phyloP scores from a whole-genome alignment of 2,329 filamentous ascomycete genomes.

The Aspergillus texensis region DNA sequence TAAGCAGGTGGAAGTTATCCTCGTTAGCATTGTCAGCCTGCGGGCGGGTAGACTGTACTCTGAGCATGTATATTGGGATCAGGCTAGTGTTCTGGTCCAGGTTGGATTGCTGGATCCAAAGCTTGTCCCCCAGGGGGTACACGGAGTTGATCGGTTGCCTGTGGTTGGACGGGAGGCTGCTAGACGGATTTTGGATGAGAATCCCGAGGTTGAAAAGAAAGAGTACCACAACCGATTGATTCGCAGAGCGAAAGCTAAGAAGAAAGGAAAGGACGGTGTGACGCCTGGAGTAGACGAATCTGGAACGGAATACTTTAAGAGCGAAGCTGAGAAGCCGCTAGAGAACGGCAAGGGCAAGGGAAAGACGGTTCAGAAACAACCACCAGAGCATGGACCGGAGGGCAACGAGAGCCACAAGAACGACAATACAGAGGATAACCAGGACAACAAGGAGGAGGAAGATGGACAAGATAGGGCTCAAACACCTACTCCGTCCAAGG shows the following conservation, averaged over 20 bases:
- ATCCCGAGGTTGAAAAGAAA: constrained; percentile 36
- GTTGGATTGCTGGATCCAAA: constrained; percentile 61
- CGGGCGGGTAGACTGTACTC: constrained; percentile 57
- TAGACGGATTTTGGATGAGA: constrained; percentile 43
- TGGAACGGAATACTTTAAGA: constrained; percentile 24
- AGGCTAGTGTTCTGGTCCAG: constrained; percentile 62
- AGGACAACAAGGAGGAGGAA: background rate
- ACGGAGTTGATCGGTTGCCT: constrained; percentile 42
- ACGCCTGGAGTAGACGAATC: constrained; percentile 27
- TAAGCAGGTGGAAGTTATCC: constrained; percentile 58
- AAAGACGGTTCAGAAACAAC: constrained; percentile 23
- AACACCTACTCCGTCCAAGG: constrained; percentile 1
- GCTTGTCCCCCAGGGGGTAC: constrained; percentile 51
- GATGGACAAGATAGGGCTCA: background rate
- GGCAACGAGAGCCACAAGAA: background rate
- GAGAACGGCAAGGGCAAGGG: constrained; percentile 21
- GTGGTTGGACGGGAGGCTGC: constrained; percentile 45
- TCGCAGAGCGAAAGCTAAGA: constrained; percentile 25
- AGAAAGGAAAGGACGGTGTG: constrained; percentile 14
- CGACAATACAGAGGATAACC: background rate
- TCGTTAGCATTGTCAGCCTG: constrained; percentile 60
- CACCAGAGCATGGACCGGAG: constrained; percentile 2
- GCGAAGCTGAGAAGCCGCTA: constrained; percentile 23
- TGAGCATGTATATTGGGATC: constrained; percentile 66
- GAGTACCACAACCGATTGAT: constrained; percentile 40